Evolutionary conservation across 1,139 yeast genomes (phyloP), one percentile per base, ranked within the genome.

Genomic region (Yarrowia galli): DNA sequence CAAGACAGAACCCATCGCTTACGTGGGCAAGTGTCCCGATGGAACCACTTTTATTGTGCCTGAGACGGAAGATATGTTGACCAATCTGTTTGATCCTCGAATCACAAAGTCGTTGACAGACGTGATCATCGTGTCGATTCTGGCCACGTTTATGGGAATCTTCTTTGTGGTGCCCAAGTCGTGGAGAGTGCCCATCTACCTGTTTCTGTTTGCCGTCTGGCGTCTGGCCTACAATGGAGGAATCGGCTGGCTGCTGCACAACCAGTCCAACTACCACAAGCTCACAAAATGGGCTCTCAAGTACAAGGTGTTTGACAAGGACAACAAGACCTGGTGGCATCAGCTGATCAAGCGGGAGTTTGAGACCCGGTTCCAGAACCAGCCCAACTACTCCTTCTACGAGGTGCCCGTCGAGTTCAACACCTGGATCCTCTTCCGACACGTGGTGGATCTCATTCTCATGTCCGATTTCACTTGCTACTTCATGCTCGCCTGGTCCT

Each of bases 381-480:
- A 71, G 63, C 69, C 72, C n/a, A 53, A 69, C 6, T 87, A 86
- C 74, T 78, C 84, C 58, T 80, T 87, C 70, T 77, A 81, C 60
- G 74, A 80, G 16, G 80, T 84, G 65, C 97, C 97, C 0, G 80
- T 86, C 68, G 97, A 91, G 75, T 89, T 89, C 79, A 91, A 90
- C 77, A 87, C 95, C 46, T 91, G 97, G 97, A 81, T 91, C 64
- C 76, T 91, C 20, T 91, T 89, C 78, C 83, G 97, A 70, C 90
- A 89, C 75, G 83, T 88, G 68, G 97, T 91, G 23, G 97, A 91
- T 77, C 82, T 91, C 78, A 87, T 91, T 68, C 83, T 91, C 74
- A 91, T 91, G 97, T 90, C 88, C 77, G 97, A 91, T 78, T 91
- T 91, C 76, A 85, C 89, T 45, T 86, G 92, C 40, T 91, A 91